These are phyloP conservation scores for Heterobasidion parviporum DNA, from an alignment of 1,284 basidiomycete genomes.

Conservation along the genomic window DNA sequence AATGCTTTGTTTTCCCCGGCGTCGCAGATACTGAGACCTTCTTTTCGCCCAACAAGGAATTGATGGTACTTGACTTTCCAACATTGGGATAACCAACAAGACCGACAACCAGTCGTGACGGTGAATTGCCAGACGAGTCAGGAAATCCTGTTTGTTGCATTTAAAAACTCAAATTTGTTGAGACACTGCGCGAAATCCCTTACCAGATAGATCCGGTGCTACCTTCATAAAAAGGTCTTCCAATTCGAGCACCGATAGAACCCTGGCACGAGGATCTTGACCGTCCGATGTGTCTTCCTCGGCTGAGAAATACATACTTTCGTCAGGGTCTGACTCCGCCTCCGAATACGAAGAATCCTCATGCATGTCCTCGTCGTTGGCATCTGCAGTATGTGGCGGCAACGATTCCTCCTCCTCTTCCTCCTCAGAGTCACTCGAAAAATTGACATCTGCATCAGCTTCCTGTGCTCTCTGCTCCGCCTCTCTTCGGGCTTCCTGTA, in stretches of 20 bases:
- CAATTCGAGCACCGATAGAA: conserved; percentile 84
- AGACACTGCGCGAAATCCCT: conserved; percentile 11
- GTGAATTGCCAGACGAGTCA: conserved; percentile 50
- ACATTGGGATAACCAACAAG: conserved; percentile 99
- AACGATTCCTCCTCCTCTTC: conserved; percentile 18
- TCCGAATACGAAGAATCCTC: background rate
- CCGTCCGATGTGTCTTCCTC: conserved; percentile 43
- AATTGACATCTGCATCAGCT: conserved; percentile 12
- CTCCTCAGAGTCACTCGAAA: conserved; percentile 17
- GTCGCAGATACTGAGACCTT: conserved; percentile 97
- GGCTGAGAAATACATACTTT: conserved; percentile 26
- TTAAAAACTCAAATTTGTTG: background rate
- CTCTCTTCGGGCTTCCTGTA: conserved; percentile 68
- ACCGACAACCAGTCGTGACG: conserved; percentile 78
- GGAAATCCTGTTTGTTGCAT: conserved; percentile 46
- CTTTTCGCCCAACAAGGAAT: conserved; percentile 91
- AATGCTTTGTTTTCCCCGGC: conserved; percentile 99
- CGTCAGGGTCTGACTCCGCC: background rate
- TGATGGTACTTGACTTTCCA: conserved; percentile 96
- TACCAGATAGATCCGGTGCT: conserved; percentile 74
- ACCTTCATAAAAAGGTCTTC: conserved; percentile 77
- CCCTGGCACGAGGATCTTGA: conserved; percentile 65
- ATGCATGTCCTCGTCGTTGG: background rate
- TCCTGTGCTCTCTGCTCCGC: conserved; percentile 21
- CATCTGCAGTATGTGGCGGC: conserved; percentile 13